A percentile compares a stretch with the other conserved stretches of the same genome.
Evolutionary conservation across 129 eudicot genomes (phyloP).

Genomic region (Flaveria linearis): DNA sequence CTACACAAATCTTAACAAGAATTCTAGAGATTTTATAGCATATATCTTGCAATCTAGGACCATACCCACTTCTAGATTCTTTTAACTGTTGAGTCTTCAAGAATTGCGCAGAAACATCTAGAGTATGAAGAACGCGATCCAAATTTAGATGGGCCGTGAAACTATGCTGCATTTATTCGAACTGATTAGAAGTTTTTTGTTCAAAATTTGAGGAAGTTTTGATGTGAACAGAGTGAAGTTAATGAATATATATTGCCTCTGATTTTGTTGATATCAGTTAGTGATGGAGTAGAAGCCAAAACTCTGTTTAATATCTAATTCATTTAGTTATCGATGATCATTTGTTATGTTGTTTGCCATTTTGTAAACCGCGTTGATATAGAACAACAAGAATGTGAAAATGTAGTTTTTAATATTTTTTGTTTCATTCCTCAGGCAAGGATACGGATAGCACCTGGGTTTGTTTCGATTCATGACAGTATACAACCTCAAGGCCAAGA

Average conservation of each 20-base stretch:
- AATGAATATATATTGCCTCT: neutral
- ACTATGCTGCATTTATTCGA: neutral
- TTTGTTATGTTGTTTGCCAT: neutral
- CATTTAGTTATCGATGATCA: neutral
- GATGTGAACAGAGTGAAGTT: neutral
- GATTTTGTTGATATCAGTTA: neutral
- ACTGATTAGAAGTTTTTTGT: neutral
- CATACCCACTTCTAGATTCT: neutral
- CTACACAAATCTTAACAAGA: too few relatives aligned
- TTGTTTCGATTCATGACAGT: slow-evolving; percentile 41
- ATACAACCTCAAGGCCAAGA: slow-evolving; percentile 32
- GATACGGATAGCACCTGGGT: slow-evolving; percentile 78
- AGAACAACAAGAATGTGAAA: neutral
- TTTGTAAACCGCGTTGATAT: neutral
- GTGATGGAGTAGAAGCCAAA: neutral
- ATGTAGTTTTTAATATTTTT: neutral
- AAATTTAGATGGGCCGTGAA: neutral
- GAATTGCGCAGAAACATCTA: neutral
- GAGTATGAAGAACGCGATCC: neutral
- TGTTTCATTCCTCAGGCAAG: slow-evolving; percentile 62
- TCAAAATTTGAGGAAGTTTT: neutral
- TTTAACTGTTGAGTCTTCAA: neutral
- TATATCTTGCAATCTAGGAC: neutral
- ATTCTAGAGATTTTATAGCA: too few relatives aligned
- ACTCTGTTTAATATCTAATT: neutral